Conservation (phyloP, 2,329 filamentous ascomycete species). For the Colletotrichum nymphaeae region DNA sequence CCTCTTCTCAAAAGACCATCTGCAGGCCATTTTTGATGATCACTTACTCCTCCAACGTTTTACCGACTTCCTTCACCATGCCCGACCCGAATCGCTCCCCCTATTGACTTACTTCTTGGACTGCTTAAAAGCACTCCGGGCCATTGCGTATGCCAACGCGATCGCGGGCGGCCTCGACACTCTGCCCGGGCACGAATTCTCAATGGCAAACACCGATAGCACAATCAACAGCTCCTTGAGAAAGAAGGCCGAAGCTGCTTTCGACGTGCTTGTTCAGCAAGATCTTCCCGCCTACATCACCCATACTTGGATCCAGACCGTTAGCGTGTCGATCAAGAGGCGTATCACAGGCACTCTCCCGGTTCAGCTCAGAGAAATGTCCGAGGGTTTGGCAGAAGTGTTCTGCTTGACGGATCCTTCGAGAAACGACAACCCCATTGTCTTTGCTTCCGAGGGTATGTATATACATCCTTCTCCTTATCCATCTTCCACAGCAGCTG, state of each 20-base stretch:
- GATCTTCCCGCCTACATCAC: constrained; percentile 80
- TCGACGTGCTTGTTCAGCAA: constrained; percentile 72
- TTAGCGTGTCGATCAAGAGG: constrained; percentile 75
- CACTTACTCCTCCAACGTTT: constrained; percentile 73
- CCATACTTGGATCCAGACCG: constrained; percentile 74
- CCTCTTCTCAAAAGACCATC: constrained; percentile 74
- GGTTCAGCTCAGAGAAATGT: constrained; percentile 72
- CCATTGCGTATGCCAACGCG: constrained; percentile 78
- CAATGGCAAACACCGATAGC: constrained; percentile 57
- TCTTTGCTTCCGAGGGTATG: constrained; percentile 80
- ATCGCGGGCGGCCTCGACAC: constrained; percentile 70
- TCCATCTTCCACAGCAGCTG: not conserved
- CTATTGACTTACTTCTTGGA: constrained; percentile 79
- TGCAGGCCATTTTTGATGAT: constrained; percentile 73
- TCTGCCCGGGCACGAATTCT: constrained; percentile 67
- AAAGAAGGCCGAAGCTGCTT: constrained; percentile 72
- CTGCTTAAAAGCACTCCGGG: constrained; percentile 75
- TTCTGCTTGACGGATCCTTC: constrained; percentile 83
- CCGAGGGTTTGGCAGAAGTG: constrained; percentile 80
- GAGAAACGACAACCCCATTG: constrained; percentile 78
- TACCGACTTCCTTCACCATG: constrained; percentile 71
- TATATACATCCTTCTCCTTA: not conserved
- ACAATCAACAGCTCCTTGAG: constrained; percentile 70
- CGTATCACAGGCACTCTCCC: constrained; percentile 76
- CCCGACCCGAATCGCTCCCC: constrained; percentile 71